phyloP scores from a whole-genome alignment of 805 yeast species.

The Yarrowia hollandica region DNA sequence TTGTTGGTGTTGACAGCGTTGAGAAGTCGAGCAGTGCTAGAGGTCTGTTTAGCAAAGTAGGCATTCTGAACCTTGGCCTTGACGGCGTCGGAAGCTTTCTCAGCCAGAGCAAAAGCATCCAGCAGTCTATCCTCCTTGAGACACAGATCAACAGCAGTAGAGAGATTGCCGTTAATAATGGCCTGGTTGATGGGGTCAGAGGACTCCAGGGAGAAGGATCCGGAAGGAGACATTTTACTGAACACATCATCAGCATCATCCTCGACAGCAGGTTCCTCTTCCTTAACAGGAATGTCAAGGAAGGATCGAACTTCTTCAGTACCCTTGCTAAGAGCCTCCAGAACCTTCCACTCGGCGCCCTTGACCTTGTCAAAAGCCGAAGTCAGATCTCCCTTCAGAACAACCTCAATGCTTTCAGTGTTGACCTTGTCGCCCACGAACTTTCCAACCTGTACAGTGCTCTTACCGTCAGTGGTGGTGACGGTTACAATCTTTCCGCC shows the following conservation, averaged over 20 bases:
- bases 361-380: conserved; percentile 30
- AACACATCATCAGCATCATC: conserved; percentile 40
- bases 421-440: conserved; percentile 44
- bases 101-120: conserved; percentile 82
- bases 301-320: conserved; percentile 16
- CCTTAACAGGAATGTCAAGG: conserved; percentile 26
- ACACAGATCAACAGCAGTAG: conserved; percentile 66
- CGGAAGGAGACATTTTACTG: conserved; percentile 38
- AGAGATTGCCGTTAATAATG: conserved; percentile 61
- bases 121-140: conserved; percentile 60
- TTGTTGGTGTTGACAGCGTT: conserved; percentile 57
- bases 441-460: conserved; percentile 47
- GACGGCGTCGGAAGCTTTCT: conserved; percentile 55
- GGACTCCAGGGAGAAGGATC: conserved; percentile 39
- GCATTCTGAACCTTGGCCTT: conserved; percentile 69
- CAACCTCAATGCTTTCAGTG: conserved; percentile 49
- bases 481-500: conserved; percentile 83
- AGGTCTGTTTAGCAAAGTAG: conserved; percentile 61
- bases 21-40: conserved; percentile 65
- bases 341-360: conserved; percentile 28
- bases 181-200: conserved; percentile 46
- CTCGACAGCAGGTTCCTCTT: conserved; percentile 31
- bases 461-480: conserved; percentile 46
- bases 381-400: conserved; percentile 57
- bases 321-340: conserved; percentile 24